Evolutionary conservation across 441 rosid genomes (phyloP).

Genomic region (Populus hybrid): DNA sequence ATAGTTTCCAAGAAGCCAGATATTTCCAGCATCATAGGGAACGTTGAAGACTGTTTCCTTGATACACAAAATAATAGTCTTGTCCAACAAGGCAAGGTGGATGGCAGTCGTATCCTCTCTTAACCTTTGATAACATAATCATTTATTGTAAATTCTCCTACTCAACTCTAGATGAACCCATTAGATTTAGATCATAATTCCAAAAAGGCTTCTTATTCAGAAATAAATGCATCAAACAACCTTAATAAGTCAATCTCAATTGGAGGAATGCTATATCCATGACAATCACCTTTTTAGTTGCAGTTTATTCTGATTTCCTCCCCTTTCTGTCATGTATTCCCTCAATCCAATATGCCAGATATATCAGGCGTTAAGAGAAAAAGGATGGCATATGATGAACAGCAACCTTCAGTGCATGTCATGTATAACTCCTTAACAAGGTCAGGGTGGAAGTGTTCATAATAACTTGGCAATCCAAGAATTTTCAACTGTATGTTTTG

Average conservation of each 20-base stretch:
- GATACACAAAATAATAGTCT: constrained; percentile 30
- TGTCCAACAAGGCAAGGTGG: constrained; percentile 25
- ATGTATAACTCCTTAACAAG: constrained; percentile 65
- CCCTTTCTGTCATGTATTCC: constrained; percentile 39
- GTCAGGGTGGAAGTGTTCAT: constrained; percentile 42
- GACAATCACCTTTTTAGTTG: constrained; percentile 4
- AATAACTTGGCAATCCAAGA: constrained; percentile 15
- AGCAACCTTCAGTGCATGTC: constrained; percentile 74
- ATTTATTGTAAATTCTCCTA: too few relatives aligned
- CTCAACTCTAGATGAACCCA: not conserved
- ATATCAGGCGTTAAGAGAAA: constrained; percentile 59
- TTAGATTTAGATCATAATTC: not conserved
- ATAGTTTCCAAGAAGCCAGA: constrained; percentile 34
- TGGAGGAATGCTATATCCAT: not conserved
- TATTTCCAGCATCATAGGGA: constrained; percentile 23
- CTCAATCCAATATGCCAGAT: constrained; percentile 51
- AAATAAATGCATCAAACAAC: constrained; percentile 2
- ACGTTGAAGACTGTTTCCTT: constrained; percentile 27
- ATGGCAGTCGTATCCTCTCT: constrained; percentile 61
- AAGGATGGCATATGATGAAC: constrained; percentile 42
- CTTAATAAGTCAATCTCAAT: not conserved
- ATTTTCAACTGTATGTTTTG: constrained; percentile 13
- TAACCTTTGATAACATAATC: constrained; percentile 13
- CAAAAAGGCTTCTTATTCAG: constrained; percentile 11
- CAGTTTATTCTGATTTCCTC: constrained; percentile 2